Base-by-base conservation (phyloP, 345 rosid genomes). In the Euphorbia tirucalli region DNA sequence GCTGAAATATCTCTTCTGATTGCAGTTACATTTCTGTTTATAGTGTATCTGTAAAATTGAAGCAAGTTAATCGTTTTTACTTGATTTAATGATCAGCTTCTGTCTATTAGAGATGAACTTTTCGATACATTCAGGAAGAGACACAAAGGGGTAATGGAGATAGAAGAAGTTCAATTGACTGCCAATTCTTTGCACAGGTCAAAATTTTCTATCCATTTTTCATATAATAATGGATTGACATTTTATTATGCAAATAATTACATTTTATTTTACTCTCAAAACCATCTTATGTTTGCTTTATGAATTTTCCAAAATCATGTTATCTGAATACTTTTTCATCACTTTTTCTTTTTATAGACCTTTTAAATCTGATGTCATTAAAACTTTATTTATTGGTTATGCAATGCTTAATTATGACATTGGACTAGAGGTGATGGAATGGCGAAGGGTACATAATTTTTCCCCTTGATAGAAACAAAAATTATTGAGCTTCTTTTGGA, bases 41-140 rank as follows among this genome's bases (percentile, higher is more conserved):
- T 35, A 39, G 48, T 28, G 24, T 52, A 14, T 54, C 30, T 41
- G 19, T 18, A 58, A 56, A 13, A 28, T 25, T 66, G 5, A 19
- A 50, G 55, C 35, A 28, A 62, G 64, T 28, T 61, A 66, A 71
- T 61, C 27, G 57, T 49, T 16, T 61, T 49, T 48, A 70, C 69
- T 72, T 66, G 54, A 72, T 74, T 41, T 79, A 15, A 44, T 80
- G 57, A 39, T 68, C 91, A 93, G 97, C 82, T 94, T 81, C 76
- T 90, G 71, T 76, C 97, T 60, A 94, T 94, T 72, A 87, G 96
- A 76, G 96, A 94, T 79, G 98, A 94, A 68, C 93, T 94, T 72
- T 92, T 92, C 79, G 96, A 92, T 67, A 95, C 97, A 70, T 92
- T 95, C 82, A 90, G 88, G 84, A 95, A 90, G 85, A 86, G 97